Conservation (phyloP, 176 grass and related monocot genomes). For the Alopecurus myosuroides region DNA sequence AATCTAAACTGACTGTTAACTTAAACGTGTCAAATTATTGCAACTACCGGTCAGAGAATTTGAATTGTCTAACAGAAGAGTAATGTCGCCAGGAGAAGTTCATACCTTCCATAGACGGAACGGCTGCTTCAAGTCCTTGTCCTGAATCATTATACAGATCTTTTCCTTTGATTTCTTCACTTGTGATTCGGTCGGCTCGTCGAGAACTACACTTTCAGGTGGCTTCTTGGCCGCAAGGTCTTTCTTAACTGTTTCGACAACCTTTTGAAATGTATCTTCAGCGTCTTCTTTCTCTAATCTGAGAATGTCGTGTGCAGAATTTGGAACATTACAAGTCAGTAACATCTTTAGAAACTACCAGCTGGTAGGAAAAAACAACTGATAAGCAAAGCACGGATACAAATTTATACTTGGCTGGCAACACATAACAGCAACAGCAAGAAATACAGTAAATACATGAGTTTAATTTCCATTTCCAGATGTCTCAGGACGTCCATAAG, state of each 20-base stretch:
- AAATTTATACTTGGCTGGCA: not conserved
- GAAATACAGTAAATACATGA: not conserved
- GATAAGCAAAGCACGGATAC: not conserved
- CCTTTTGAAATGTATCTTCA: slow-evolving; percentile 39
- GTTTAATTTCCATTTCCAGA: not conserved
- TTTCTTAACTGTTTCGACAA: slow-evolving; percentile 40
- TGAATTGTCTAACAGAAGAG: not conserved
- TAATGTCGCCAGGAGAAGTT: not conserved
- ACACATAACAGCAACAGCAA: slow-evolving; percentile 1
- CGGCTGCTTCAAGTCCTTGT: slow-evolving; percentile 54
- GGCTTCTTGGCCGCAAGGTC: slow-evolving; percentile 27
- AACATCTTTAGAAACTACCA: not conserved
- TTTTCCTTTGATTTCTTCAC: slow-evolving; percentile 49
- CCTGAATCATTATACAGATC: slow-evolving; percentile 73
- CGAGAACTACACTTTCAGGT: slow-evolving; percentile 41
- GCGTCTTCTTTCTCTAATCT: slow-evolving; percentile 67
- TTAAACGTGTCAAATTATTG: not conserved
- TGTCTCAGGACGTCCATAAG: not conserved
- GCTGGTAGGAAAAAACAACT: not conserved
- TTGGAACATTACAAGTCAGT: not conserved
- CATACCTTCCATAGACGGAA: slow-evolving; percentile 65
- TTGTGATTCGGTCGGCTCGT: slow-evolving; percentile 30
- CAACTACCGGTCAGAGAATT: not conserved
- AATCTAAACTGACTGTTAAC: not conserved
- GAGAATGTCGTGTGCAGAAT: slow-evolving; percentile 12